phyloP scores from a whole-genome alignment of 768 basidiomycete species.

The Mycena kentingensis region DNA sequence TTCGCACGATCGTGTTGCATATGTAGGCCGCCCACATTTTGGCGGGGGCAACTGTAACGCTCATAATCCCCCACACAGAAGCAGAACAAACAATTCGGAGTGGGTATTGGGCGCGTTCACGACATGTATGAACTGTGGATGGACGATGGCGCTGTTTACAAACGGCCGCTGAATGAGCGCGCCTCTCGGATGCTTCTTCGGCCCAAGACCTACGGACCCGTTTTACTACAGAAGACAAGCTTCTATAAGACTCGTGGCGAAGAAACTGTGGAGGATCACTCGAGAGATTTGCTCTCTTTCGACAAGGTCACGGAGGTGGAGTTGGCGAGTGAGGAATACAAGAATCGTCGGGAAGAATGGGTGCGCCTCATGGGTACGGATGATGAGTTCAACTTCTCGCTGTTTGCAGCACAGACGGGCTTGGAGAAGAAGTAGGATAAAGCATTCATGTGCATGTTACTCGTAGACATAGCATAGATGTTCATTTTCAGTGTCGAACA shows the following conservation, averaged over 20 bases:
- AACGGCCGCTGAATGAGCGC: constrained; percentile 22
- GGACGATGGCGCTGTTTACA: constrained; percentile 16
- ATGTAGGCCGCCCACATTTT: constrained; percentile 3
- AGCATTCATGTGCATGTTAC: constrained; percentile 20
- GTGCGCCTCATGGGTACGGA: not conserved
- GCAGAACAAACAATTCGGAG: constrained; percentile 14
- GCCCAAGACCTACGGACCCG: constrained; percentile 15
- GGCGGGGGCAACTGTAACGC: not conserved
- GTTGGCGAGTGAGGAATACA: constrained; percentile 18
- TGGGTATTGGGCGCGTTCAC: constrained; percentile 26
- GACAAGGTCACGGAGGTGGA: constrained; percentile 20
- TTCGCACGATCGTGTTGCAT: constrained; percentile 25
- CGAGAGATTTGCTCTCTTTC: constrained; percentile 19
- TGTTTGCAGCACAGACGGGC: too few relatives aligned
- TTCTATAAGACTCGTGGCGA: constrained; percentile 13
- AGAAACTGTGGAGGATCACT: not conserved
- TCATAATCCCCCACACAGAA: constrained; percentile 7
- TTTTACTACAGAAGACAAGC: constrained; percentile 24
- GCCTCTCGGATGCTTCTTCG: constrained; percentile 17
- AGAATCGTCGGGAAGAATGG: constrained; percentile 20
- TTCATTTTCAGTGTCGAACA: constrained; percentile 34
- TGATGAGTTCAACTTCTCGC: not conserved
- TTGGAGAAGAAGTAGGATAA: not conserved
- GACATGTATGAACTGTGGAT: constrained; percentile 25
- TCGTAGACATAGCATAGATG: constrained; percentile 41